Percentiles rank a stretch among this genome's conserved stretches.
Evolutionary conservation across 2,329 filamentous ascomycete species (phyloP).

Genomic region (Sclerotinia nivalis): DNA sequence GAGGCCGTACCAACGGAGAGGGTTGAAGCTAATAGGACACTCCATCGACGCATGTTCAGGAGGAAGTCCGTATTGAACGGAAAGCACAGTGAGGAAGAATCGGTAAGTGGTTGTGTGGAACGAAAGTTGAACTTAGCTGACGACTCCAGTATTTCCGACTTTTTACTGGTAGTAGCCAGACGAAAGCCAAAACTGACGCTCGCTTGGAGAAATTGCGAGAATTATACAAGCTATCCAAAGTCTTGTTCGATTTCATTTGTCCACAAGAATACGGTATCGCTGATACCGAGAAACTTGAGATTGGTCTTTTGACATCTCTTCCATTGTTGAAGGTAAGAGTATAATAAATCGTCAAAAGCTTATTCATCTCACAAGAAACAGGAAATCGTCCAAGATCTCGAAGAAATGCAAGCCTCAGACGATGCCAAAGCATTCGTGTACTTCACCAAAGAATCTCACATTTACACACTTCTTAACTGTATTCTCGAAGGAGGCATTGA

Average conservation of each 20-base stretch:
- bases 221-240: constrained; percentile 89
- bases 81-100: constrained; percentile 50
- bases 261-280: constrained; percentile 98
- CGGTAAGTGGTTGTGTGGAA: constrained; percentile 3
- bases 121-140: background rate
- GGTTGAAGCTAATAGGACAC: constrained; percentile 36
- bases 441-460: constrained; percentile 98
- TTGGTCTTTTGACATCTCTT: constrained; percentile 89
- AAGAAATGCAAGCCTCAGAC: constrained; percentile 93
- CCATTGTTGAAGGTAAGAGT: constrained; percentile 66
- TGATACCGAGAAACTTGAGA: constrained; percentile 96
- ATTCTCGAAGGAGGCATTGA: constrained; percentile 96
- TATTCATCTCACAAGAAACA: constrained; percentile 43
- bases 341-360: background rate
- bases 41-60: constrained; percentile 55
- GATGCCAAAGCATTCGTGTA: constrained; percentile 97
- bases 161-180: constrained; percentile 73
- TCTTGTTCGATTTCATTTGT: constrained; percentile 97
- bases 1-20: constrained; percentile 35
- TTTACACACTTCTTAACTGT: constrained; percentile 96
- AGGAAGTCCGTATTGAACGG: constrained; percentile 61
- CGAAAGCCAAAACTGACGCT: constrained; percentile 78
- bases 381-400: constrained; percentile 94
- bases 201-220: constrained; percentile 87
- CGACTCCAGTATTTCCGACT: constrained; percentile 75